Base-by-base conservation (phyloP, 306 rosid species). In the Prunus fruticosa region DNA sequence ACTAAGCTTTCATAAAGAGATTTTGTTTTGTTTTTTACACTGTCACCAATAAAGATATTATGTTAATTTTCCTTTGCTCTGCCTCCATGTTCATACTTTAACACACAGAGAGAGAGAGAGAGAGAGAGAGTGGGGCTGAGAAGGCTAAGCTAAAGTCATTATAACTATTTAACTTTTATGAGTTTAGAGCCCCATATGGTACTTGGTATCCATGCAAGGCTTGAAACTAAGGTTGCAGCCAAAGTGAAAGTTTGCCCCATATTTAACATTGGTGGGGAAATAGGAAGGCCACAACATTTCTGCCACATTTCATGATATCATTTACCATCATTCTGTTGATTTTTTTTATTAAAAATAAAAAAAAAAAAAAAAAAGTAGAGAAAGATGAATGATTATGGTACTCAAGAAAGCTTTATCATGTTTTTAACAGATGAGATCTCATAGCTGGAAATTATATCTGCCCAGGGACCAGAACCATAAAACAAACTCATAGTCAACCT, bases 371-470 rank as follows among this genome's bases (percentile, higher is more conserved):
- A 79, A 76, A 78, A 64, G 27, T 23, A 18, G 69, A 73, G 69
- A 58, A 18, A 50, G 27, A 63, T 45, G 81, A 82, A 82, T 84
- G 77, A 89, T 82, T 73, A 84, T 77, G 56, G 67, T 28, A 67
- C 62, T 78, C 77, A 79, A 69, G 75, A 86, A 78, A 79, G 64
- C 74, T 86, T 74, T 77, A 77, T 46, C 58, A 58, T 67, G 77
- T 14, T 74, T 79, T 56, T 38, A 23, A 50, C n/a, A 61, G 45
- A 63, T 22, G 13, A 23, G 50, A 75, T 38, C 43, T 38, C 43
- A 38, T 38, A 38, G 43, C 43, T 38, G 43, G 43, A 38, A 38
- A 38, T 38, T 11, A 11, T 13, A 11, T 49, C 52, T 49, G 52
- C 5, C 52, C 52, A 49, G 52, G 16, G 52, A 49, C 52, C 52